Evolutionary conservation across 352 stramenopile genomes (phyloP), one percentile per base, ranked within the genome.

Genomic region (Globisporangium paroecandrum): DNA sequence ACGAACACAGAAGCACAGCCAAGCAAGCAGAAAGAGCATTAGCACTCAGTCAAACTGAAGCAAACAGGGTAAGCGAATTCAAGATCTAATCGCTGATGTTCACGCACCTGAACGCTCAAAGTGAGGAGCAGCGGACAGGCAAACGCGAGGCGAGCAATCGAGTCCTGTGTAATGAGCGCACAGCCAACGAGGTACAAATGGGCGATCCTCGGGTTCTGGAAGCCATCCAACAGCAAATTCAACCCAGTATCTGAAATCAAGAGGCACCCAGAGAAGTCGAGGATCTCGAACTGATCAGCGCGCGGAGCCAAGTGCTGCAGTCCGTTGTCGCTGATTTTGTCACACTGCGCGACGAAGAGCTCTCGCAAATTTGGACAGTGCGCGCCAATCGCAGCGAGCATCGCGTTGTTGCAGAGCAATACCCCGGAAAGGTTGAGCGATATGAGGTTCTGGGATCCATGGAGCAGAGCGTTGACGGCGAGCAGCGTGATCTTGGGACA

Each of bases 401-500:
- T 87, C 3, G 79, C 75, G 68, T 92, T 88, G 75, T 82, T 82
- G 61, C 82, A 91, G 36, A 75, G 73, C 36, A 72, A 29, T 6
- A 91, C 78, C 2, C 80, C 76, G 0, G 82, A 83, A 0, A 93
- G 62, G 65, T 91, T 85, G 29, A 94, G 74, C 13, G 74, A 66
- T 1, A 61, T 64, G 5, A 94, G 71, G 1, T 29, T 43, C 3
- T 70, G 74, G 61, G 82, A 94, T 3, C 80, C 78, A 7, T 88
- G 73, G 15, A 91, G 70, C 24, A 98, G 69, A 0, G 74, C 74
- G 4, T 71, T 76, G 27, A 97, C 73, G 0, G 88, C 92, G 10
- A 70, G 58, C 3, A 93, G 60, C 34, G 89, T 97, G 56, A 98
- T 70, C 10, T 90, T 86, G 5, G 84, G 80, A 69, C 94, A 98